A percentile compares a stretch with the other conserved stretches of the same genome.
phyloP scores from a whole-genome alignment of 192 early-diverging fungal genomes.

The Diversispora eburnea region DNA sequence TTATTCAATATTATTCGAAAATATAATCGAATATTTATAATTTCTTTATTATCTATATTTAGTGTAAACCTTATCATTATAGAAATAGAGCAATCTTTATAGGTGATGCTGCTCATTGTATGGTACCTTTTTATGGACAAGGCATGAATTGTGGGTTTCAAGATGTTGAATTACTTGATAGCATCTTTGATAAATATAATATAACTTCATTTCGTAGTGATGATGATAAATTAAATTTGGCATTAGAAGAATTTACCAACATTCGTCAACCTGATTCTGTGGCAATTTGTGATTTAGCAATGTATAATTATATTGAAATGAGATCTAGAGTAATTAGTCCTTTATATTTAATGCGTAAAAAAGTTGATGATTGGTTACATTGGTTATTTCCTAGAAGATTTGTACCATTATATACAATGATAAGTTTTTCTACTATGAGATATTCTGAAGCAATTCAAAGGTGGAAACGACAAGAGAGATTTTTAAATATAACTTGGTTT shows the following conservation, averaged over 20 bases:
- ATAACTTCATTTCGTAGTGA: conserved; percentile 47
- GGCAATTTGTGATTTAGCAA: conserved; percentile 89
- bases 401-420: conserved; percentile 95
- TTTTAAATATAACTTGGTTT: no score
- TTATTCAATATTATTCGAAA: background rate
- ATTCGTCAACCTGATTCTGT: conserved; percentile 70
- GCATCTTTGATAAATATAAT: conserved; percentile 54
- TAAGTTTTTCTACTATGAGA: conserved; percentile 84
- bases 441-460: conserved; percentile 68
- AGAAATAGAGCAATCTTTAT: conserved; percentile 72
- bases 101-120: conserved; percentile 95
- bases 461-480: conserved; percentile 42
- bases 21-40: background rate
- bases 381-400: conserved; percentile 61
- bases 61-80: conserved; percentile 78
- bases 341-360: conserved; percentile 73
- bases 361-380: conserved; percentile 75
- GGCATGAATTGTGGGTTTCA: conserved; percentile 99
- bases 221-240: conserved; percentile 32
- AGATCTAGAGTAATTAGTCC: conserved; percentile 72
- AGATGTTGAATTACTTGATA: conserved; percentile 71
- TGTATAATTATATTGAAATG: conserved; percentile 97
- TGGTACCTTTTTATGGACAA: conserved; percentile 98
- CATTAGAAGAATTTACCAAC: conserved; percentile 71
- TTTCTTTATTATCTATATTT: conserved; percentile 6